Evolutionary conservation across 176 grass and related monocot species (phyloP).

Genomic region (Rhynchospora breviuscula): DNA sequence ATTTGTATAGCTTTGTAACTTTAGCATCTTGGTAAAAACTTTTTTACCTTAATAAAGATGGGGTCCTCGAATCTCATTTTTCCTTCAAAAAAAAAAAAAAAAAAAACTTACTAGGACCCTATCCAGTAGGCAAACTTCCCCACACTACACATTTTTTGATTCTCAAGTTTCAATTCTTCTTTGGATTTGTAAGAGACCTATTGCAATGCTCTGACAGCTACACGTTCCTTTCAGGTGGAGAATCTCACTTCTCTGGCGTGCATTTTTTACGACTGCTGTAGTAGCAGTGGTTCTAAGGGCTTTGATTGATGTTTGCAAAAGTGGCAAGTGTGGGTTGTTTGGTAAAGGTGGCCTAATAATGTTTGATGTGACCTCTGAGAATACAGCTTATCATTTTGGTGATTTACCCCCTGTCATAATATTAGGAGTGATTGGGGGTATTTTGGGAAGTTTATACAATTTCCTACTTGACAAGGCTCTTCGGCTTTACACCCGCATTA

Average conservation of each 20-base stretch:
- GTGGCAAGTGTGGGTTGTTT: constrained; percentile 81
- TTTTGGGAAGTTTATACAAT: constrained; percentile 82
- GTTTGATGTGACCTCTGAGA: constrained; percentile 81
- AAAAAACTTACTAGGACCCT: no score
- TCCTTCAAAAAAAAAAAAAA: no score
- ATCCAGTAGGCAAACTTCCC: no score
- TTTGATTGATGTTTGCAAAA: constrained; percentile 79
- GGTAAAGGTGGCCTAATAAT: constrained; percentile 97
- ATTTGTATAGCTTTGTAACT: no score
- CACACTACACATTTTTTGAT: neutral
- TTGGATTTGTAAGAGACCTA: neutral
- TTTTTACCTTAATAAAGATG: no score
- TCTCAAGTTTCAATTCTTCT: neutral
- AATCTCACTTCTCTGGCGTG: constrained; percentile 84
- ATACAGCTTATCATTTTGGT: constrained; percentile 46
- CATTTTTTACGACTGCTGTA: constrained; percentile 91
- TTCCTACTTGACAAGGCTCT: constrained; percentile 73
- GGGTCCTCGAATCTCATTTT: no score
- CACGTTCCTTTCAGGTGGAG: constrained; percentile 64
- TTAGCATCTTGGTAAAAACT: no score
- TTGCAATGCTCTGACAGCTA: neutral
- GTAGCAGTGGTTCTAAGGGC: constrained; percentile 73
- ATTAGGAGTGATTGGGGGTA: constrained; percentile 71
- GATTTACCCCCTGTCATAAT: constrained; percentile 69
- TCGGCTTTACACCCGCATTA: constrained; percentile 64